Base-by-base conservation (phyloP, 805 yeast species). In the Yarrowia sp. region DNA sequence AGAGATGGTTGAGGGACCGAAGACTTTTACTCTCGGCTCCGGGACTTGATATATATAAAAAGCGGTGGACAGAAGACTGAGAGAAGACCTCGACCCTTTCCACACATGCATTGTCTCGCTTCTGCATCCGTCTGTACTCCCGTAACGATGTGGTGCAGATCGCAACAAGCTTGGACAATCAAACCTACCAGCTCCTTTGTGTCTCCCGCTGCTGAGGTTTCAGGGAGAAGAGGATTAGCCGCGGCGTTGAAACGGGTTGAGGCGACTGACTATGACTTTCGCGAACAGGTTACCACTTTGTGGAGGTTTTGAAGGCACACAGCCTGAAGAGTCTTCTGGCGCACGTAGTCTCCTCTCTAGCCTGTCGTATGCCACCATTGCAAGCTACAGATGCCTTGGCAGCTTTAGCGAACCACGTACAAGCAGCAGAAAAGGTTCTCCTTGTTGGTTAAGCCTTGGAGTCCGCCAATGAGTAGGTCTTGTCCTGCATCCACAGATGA, bases 111-210 rank as follows among this genome's bases (percentile, higher is more conserved):
- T 3, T 9, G 40, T 33, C 24, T 50, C 40, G 55, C 55, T 50
- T 33, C 55, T 50, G 55, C 55, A 50, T 33, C 39, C n/a, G 55
- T 33, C 55, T 50, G 55, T 50, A 50, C 55, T 50, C 55, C 55
- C 55, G 55, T 50, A 33, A 50, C 55, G 40, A 50, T 34, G 40
- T 34, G 10, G 30, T 50, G 55, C 55, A n/a, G 55, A 50, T 50
- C 55, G 55, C 52, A 24, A 24, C 52, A 47, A 47, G 52, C 52
- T 47, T 30, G 52, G 52, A 47, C 52, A 30, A 15, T 47, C 52
- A 47, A 47, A 47, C 52, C 52, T 47, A 47, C 38, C 52, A 7
- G n/a, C 12, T 50, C n/a, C 55, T 50, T 34, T 50, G 24, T 50
- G 55, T 50, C 6, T 33, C 39, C 24, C 38, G 53, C 15, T 30